Base-by-base conservation (phyloP, 2,329 filamentous ascomycete genomes). In the Dichotomopilus funicola region DNA sequence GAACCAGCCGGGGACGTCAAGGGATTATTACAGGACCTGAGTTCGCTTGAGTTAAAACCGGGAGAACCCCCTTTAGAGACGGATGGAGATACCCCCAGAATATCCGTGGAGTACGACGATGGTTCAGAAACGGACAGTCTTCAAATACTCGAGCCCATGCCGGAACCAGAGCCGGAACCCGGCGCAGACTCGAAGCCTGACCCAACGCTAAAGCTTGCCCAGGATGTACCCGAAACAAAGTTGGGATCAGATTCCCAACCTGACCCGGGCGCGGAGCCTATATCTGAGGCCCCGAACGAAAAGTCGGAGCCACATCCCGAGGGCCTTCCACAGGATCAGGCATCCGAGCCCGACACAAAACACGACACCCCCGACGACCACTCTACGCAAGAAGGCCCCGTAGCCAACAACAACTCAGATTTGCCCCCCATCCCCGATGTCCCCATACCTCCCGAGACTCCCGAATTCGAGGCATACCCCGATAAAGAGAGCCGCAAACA, bases 401-500 rank as follows among this genome's bases (percentile, higher is more conserved):
- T 34, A 19, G 13, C 42, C 40, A 62, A 64, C 34, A 47, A 62
- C 35, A 51, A 60, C 46, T 49, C 42, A 13, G 40, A 44, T 42
- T 70, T 78, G 4, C 73, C 73, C 1, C 64, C 72, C 0, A 71
- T 80, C 37, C 75, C 77, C 2, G 69, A 75, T 7, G 63, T 78
- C 3, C 87, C 87, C n/a, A n/a, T 1, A 60, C 72, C 5, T 74
- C 79, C 49, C 83, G 65, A 74, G 1, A 70, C 75, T 2, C 78
- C 86, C 1, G 78, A 90, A 61, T 67, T 85, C 1, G 73, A 75
- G 45, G 71, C 75, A 47, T 85, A 82, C 65, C 72, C 77, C 1
- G 83, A 89, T 68, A 86, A 86, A 64, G 79, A 82, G 6, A 74
- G 81, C 34, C 80, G 82, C 7, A 89, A 87, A 63, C 76, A 83